Percentiles rank a stretch among this genome's conserved stretches.
Evolutionary conservation across 164 flowering plant species (phyloP).

Genomic region (Liriodendron chinense): DNA sequence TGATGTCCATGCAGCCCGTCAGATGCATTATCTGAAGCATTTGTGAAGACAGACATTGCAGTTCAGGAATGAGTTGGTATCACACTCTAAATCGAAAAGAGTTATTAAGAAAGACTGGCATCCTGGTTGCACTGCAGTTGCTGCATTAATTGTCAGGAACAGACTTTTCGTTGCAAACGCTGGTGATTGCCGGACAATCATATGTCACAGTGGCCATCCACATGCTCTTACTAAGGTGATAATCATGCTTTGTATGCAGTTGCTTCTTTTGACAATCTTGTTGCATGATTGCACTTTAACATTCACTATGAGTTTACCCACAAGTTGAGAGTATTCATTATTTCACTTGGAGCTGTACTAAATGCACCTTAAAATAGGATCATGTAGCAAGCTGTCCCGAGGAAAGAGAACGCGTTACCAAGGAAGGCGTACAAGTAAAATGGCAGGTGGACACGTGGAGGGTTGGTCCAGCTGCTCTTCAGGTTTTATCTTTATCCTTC

Average conservation of each 20-base stretch:
- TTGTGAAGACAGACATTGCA: slow-evolving; percentile 64
- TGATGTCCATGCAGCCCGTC: slow-evolving; percentile 51
- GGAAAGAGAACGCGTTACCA: slow-evolving; percentile 79
- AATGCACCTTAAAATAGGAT: slow-evolving; percentile 42
- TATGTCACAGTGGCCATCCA: slow-evolving; percentile 66
- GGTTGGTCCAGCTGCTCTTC: slow-evolving; percentile 91
- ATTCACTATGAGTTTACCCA: background rate
- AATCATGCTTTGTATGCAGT: background rate
- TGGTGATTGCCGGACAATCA: slow-evolving; percentile 88
- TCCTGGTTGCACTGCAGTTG: slow-evolving; percentile 90
- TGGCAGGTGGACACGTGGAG: slow-evolving; percentile 98
- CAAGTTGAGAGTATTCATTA: background rate
- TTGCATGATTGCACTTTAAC: background rate
- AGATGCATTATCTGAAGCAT: slow-evolving; percentile 69
- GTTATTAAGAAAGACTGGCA: slow-evolving; percentile 66
- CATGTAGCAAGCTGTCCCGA: slow-evolving; percentile 81
- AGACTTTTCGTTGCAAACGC: slow-evolving; percentile 91
- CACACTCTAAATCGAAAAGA: slow-evolving; percentile 45
- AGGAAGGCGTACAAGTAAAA: slow-evolving; percentile 71
- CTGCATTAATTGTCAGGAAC: slow-evolving; percentile 61
- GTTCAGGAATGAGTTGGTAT: slow-evolving; percentile 65
- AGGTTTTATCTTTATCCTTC: slow-evolving; percentile 47
- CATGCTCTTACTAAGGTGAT: slow-evolving; percentile 70
- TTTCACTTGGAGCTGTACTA: background rate
- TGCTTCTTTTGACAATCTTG: background rate